Percentiles rank a stretch among this genome's conserved stretches.
Conservation (phyloP, 2,329 filamentous ascomycete genomes). For the Aspergillus piperis region DNA sequence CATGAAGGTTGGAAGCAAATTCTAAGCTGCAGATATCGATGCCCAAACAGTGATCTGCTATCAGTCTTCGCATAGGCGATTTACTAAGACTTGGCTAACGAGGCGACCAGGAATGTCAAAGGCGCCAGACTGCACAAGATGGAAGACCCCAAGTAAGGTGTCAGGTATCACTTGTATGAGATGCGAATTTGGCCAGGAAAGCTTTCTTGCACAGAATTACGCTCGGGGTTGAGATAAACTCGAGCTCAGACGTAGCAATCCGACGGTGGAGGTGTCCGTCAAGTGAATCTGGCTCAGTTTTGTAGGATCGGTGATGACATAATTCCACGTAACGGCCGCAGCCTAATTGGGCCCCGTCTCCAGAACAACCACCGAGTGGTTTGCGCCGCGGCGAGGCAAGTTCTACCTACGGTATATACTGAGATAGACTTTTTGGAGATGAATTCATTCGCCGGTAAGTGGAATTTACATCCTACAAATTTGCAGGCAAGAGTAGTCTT, state of each 20-base stretch:
- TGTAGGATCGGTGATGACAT: constrained; percentile 30
- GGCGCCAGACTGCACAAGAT: constrained; percentile 8
- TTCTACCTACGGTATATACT: too few relatives aligned
- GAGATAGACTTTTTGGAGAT: too few relatives aligned
- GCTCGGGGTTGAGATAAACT: constrained; percentile 12
- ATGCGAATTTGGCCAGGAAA: constrained; percentile 4
- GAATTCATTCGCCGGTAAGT: too few relatives aligned
- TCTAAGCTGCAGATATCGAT: constrained; percentile 22
- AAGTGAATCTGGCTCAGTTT: constrained; percentile 18
- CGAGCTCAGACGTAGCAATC: constrained; percentile 23
- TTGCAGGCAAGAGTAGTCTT: too few relatives aligned
- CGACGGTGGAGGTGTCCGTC: constrained; percentile 19
- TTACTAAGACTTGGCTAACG: constrained; percentile 16
- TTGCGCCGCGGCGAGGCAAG: too few relatives aligned
- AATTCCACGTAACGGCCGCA: constrained; percentile 29
- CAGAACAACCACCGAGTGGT: constrained; percentile 3
- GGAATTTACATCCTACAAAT: too few relatives aligned
- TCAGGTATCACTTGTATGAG: neutral
- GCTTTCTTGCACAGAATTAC: constrained; percentile 12
- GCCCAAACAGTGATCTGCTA: constrained; percentile 27
- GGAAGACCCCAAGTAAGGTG: neutral
- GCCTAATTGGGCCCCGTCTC: constrained; percentile 20
- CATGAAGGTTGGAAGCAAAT: constrained; percentile 25
- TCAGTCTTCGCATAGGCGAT: constrained; percentile 31
- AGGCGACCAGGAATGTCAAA: constrained; percentile 16